Conservation (phyloP, 2,329 filamentous ascomycete species). For the Penicillium sp. region DNA sequence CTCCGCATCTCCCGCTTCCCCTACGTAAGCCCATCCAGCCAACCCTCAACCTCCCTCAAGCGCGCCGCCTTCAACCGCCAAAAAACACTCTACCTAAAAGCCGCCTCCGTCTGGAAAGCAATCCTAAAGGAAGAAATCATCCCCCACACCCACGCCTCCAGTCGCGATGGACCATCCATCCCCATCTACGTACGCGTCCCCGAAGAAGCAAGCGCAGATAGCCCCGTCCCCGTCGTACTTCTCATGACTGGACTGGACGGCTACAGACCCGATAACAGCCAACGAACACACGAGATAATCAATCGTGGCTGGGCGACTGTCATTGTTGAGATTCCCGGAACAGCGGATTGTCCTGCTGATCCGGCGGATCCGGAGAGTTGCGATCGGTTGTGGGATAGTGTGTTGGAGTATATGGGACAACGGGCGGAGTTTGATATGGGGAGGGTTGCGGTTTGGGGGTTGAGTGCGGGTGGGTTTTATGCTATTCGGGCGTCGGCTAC, state of each 20-base stretch:
- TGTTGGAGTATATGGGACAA: slow-evolving; percentile 57
- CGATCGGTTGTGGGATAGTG: slow-evolving; percentile 59
- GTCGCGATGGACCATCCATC: slow-evolving; percentile 53
- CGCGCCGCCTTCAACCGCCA: slow-evolving; percentile 61
- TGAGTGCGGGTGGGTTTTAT: slow-evolving; percentile 65
- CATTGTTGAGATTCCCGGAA: slow-evolving; percentile 62
- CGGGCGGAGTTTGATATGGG: slow-evolving; percentile 53
- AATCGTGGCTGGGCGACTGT: slow-evolving; percentile 60
- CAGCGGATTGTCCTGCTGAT: slow-evolving; percentile 63
- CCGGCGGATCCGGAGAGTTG: slow-evolving; percentile 55
- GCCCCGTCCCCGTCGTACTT: slow-evolving; percentile 50
- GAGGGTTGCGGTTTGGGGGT: slow-evolving; percentile 59
- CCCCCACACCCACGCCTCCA: slow-evolving; percentile 51
- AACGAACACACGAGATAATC: slow-evolving; percentile 58
- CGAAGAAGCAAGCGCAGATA: slow-evolving; percentile 36
- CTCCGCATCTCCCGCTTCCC: slow-evolving; percentile 71
- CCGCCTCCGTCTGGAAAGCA: slow-evolving; percentile 50
- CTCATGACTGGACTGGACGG: slow-evolving; percentile 58
- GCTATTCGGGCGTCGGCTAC: slow-evolving; percentile 64
- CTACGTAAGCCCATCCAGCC: slow-evolving; percentile 28
- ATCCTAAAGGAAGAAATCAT: slow-evolving; percentile 60
- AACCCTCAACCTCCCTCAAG: slow-evolving; percentile 43
- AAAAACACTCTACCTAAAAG: slow-evolving; percentile 60
- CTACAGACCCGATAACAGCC: slow-evolving; percentile 52
- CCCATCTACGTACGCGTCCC: slow-evolving; percentile 64